Evolutionary conservation across 306 rosid genomes (phyloP).

Genomic region (Vigna reflexopilosa): DNA sequence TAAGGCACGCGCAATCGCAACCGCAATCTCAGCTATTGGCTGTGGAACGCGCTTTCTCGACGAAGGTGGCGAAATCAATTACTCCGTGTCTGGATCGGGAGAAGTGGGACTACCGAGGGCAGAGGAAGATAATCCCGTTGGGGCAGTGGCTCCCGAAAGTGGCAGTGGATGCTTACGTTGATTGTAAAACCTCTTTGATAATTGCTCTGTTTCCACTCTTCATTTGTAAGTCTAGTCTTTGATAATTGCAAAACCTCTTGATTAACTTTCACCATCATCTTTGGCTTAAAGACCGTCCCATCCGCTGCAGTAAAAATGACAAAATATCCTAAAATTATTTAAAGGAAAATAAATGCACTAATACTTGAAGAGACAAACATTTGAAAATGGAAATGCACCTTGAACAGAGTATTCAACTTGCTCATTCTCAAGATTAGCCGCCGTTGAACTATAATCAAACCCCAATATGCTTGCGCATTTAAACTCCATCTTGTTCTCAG

Average conservation of each 20-base stretch:
- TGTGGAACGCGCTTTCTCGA: too few species aligned
- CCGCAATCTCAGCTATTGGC: too few species aligned
- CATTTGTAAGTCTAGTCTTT: constrained; percentile 51
- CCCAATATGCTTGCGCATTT: constrained; percentile 91
- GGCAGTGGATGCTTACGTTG: too few species aligned
- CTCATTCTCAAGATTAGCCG: constrained; percentile 46
- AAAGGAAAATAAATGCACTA: background rate
- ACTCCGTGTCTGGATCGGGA: too few species aligned
- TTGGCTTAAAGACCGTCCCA: constrained; percentile 74
- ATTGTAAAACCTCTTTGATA: too few species aligned
- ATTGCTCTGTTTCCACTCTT: constrained; percentile 49
- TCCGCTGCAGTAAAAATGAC: constrained; percentile 57
- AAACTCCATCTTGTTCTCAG: constrained; percentile 98
- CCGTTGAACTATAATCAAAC: constrained; percentile 66
- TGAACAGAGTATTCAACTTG: constrained; percentile 57
- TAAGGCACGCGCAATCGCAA: too few species aligned
- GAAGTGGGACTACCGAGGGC: too few species aligned
- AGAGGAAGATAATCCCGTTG: too few species aligned
- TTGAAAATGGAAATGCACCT: constrained; percentile 54
- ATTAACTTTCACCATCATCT: constrained; percentile 80
- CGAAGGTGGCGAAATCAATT: too few species aligned
- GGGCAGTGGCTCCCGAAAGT: too few species aligned
- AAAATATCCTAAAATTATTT: constrained; percentile 19
- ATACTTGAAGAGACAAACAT: constrained; percentile 17
- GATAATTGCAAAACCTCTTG: constrained; percentile 63